A percentile compares a stretch with the other conserved stretches of the same genome.
phyloP scores from a whole-genome alignment of 2,329 filamentous ascomycete genomes.

The Basipetospora chlamydospora region DNA sequence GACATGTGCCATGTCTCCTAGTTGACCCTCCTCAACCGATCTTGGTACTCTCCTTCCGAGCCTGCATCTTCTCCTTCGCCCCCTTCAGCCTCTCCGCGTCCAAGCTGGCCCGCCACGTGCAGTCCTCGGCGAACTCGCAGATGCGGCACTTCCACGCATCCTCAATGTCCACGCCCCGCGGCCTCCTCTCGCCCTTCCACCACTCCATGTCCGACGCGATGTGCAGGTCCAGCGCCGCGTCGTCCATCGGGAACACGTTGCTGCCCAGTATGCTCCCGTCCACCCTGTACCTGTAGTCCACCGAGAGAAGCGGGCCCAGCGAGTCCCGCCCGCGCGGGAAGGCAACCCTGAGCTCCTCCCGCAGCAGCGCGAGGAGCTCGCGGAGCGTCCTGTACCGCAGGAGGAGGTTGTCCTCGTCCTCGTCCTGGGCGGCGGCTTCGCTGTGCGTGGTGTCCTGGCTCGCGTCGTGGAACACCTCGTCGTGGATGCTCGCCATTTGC shows the following conservation, averaged over 20 bases:
- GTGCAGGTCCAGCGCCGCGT: constrained; percentile 47
- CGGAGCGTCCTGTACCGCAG: constrained; percentile 33
- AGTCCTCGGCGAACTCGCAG: constrained; percentile 71
- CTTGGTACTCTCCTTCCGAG: background rate
- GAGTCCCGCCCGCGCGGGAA: constrained; percentile 34
- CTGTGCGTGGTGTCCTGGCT: background rate
- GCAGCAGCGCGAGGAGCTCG: constrained; percentile 30
- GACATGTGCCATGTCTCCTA: no score
- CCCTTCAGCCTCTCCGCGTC: constrained; percentile 35
- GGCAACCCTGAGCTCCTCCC: constrained; percentile 32
- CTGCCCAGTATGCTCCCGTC: constrained; percentile 39
- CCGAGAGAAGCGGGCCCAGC: constrained; percentile 34
- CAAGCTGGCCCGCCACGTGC: constrained; percentile 61
- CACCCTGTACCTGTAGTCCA: constrained; percentile 37
- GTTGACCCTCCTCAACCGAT: no score
- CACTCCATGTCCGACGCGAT: constrained; percentile 59
- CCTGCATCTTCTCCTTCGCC: constrained; percentile 3
- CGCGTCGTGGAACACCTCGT: constrained; percentile 44
- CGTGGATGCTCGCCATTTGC: constrained; percentile 55
- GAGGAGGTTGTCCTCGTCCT: constrained; percentile 14
- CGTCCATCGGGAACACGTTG: constrained; percentile 52
- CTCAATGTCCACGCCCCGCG: constrained; percentile 63
- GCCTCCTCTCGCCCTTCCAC: constrained; percentile 67
- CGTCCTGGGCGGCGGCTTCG: background rate
- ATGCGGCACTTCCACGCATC: constrained; percentile 79